Percentiles rank a stretch among this genome's conserved stretches.
phyloP scores from a whole-genome alignment of 1,284 basidiomycete genomes.

The Stereum hirsutum region DNA sequence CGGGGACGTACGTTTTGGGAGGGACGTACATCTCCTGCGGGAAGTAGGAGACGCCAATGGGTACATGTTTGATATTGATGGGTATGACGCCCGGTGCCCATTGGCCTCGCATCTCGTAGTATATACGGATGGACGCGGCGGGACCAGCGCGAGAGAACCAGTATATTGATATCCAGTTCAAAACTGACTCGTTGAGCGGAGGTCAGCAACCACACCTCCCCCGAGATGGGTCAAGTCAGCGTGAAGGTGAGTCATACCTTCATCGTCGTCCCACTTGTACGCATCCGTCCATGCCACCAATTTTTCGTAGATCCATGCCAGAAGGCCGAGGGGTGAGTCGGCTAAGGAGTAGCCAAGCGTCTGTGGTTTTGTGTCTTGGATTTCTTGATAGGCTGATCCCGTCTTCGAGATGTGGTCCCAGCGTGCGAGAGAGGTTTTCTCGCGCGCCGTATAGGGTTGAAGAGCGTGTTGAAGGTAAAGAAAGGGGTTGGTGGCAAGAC shows the following conservation, averaged over 20 bases:
- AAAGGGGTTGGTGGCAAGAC: not conserved
- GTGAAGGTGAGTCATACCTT: slow-evolving; percentile 21
- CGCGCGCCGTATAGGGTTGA: slow-evolving; percentile 23
- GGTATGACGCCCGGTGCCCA: not conserved
- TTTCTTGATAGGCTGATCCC: slow-evolving; percentile 30
- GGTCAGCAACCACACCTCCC: not conserved
- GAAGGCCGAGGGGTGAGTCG: slow-evolving; percentile 48
- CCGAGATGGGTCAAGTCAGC: not conserved
- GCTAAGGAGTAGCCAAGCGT: slow-evolving; percentile 46
- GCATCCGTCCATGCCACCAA: slow-evolving; percentile 39
- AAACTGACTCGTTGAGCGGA: slow-evolving; percentile 24
- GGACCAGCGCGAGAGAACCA: slow-evolving; percentile 50
- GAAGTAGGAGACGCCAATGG: slow-evolving; percentile 39
- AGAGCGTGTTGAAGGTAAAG: slow-evolving; percentile 5
- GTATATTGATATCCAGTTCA: slow-evolving; percentile 52
- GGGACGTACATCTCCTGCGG: slow-evolving; percentile 30
- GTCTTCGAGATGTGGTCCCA: slow-evolving; percentile 19
- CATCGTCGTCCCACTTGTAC: slow-evolving; percentile 43
- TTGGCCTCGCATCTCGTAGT: slow-evolving; percentile 35
- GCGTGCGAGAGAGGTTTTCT: slow-evolving; percentile 27
- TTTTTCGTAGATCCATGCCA: slow-evolving; percentile 58
- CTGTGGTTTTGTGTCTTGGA: slow-evolving; percentile 45
- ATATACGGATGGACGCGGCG: slow-evolving; percentile 43
- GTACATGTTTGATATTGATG: slow-evolving; percentile 22
- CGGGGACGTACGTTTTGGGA: slow-evolving; percentile 27